Base-by-base conservation (phyloP, 176 grass and related monocot species). In the Oryza nivara region DNA sequence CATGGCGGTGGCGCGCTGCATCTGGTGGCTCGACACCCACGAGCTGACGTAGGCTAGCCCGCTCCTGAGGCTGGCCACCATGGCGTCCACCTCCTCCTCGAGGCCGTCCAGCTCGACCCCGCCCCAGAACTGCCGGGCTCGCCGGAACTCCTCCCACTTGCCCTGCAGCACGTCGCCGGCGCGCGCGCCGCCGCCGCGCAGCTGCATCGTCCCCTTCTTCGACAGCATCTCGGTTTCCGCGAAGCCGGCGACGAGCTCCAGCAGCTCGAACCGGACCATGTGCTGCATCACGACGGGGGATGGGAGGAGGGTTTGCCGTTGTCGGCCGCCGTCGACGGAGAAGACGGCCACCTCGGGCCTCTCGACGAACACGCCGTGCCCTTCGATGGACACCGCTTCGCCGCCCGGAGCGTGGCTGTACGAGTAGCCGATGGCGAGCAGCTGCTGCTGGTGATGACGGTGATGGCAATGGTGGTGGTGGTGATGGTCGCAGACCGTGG, bases 221-320 rank as follows among this genome's bases (percentile, higher is more conserved):
- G 3, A 2, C 17, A 23, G 0, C 10, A 35, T 4, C 77, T 80
- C 11, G 7, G 19, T 6, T 0, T 61, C 19, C 30, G 56, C 8
- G 67, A 81, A 15, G 13, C n/a, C 7, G 67, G 6, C 11, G 1
- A 81, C 79, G 0, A 81, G 4, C 2, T 70, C 32, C 34, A 73
- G 67, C 22, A 82, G n/a, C 13, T 44, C 14, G 51, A 72, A 72
- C 80, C 22, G 68, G 68, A 63, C 68, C 51, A 73, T 30, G 3
- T 73, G 68, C 2, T 82, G n/a, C 35, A 82, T 4, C 3, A 82
- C 80, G 3, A 64, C 36, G 6, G 68, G 35, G 51, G 32, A 7
- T 9, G 68, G 67, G 5, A 17, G 48, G 48, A 16, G 13, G 9
- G 11, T 10, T 10, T 3, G 44, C 11, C 44, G 44, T 5, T 36